phyloP scores from a whole-genome alignment of 2,329 filamentous ascomycete genomes.

The Hyphodiscus sp. region DNA sequence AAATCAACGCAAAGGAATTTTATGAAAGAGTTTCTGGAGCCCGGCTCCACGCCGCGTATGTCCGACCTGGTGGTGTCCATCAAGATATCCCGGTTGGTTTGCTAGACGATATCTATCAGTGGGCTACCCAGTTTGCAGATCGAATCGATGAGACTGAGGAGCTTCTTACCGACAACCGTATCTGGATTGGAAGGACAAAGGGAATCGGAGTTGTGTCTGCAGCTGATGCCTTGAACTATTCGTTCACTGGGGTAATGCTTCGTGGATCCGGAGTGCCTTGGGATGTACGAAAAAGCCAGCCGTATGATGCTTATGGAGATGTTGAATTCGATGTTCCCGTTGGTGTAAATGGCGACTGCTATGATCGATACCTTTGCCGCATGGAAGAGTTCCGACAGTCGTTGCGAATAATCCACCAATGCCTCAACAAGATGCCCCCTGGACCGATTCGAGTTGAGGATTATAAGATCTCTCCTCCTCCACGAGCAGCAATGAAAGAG shows the following conservation, averaged over 20 bases:
- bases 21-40: constrained; percentile 98
- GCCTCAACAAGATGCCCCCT: constrained; percentile 96
- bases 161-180: constrained; percentile 97
- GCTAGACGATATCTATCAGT: constrained; percentile 98
- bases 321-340: constrained; percentile 98
- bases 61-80: constrained; percentile 91
- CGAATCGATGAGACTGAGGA: constrained; percentile 98
- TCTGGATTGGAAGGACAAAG: constrained; percentile 93
- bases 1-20: constrained; percentile 66
- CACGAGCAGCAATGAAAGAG: constrained; percentile 98
- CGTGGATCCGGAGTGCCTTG: constrained; percentile 92
- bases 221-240: constrained; percentile 91
- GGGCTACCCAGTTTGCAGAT: constrained; percentile 98
- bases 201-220: constrained; percentile 88
- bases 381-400: constrained; percentile 99
- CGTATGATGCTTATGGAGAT: constrained; percentile 95
- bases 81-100: constrained; percentile 92
- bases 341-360: constrained; percentile 95
- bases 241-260: constrained; percentile 96
- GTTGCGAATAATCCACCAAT: constrained; percentile 96
- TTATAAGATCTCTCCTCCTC: constrained; percentile 96
- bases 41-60: constrained; percentile 93
- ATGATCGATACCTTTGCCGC: constrained; percentile 96
- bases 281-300: constrained; percentile 94
- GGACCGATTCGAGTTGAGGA: constrained; percentile 94